These are phyloP conservation scores for Pseudocercospora fijiensis DNA, from an alignment of 2,329 filamentous ascomycete species.

Conservation along the genomic window DNA sequence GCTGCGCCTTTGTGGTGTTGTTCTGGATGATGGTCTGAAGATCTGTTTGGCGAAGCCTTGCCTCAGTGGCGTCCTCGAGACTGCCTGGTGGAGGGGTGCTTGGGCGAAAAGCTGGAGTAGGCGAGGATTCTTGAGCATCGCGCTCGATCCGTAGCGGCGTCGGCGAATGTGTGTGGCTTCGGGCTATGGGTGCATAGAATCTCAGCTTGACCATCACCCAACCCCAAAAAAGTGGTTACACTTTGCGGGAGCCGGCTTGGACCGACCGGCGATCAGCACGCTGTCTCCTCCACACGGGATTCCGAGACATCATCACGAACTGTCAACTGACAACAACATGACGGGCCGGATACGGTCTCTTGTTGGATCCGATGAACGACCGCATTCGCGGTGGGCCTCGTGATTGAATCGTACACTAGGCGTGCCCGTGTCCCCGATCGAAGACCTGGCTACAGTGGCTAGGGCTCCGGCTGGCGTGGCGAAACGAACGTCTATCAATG, in stretches of 20 bases:
- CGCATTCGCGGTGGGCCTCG: background rate
- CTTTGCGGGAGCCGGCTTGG: background rate
- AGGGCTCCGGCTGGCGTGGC: background rate
- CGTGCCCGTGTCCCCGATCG: background rate
- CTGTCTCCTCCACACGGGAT: background rate
- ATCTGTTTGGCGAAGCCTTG: slow-evolving; percentile 14
- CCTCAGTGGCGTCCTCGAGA: slow-evolving; percentile 11
- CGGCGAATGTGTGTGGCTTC: background rate
- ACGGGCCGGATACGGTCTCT: background rate
- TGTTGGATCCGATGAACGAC: background rate
- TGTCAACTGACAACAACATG: background rate
- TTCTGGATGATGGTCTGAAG: slow-evolving; percentile 11
- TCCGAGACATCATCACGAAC: background rate
- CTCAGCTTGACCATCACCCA: slow-evolving; percentile 3
- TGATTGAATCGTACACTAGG: background rate
- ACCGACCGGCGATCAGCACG: background rate
- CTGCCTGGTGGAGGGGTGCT: slow-evolving; percentile 15
- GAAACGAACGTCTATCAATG: slow-evolving; percentile 1
- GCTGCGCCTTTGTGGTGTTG: slow-evolving; percentile 11
- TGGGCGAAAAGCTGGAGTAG: slow-evolving; percentile 20
- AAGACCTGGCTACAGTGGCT: background rate
- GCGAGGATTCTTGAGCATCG: slow-evolving; percentile 24
- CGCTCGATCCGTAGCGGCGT: slow-evolving; percentile 5
- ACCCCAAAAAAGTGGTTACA: background rate
- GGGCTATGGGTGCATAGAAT: background rate